Evolutionary conservation across 2,329 filamentous ascomycete genomes (phyloP), one percentile per base, ranked within the genome.

Genomic region (Lasiodiplodia theobromae): DNA sequence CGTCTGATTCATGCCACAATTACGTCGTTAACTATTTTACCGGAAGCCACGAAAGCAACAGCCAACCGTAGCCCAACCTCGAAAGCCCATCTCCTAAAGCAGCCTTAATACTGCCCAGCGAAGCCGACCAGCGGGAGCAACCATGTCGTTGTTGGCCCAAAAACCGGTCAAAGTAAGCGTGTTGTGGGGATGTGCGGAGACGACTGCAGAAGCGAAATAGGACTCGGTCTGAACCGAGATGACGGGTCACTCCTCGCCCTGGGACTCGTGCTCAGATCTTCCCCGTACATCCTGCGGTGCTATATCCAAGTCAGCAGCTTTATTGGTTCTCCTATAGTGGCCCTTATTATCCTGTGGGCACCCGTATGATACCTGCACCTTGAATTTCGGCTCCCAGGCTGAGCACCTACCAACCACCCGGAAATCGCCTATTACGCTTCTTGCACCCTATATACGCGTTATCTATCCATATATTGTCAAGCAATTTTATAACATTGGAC

Each of bases 121-220:
- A 21, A 25, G 18, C 44, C 44, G 52, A 49, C 47, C 16, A 18
- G 23, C 51, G 7, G 16, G 25, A 11, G 12, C 11, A 52, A 18
- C 37, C 2, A 47, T 14, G 14, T 14, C 21, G 10, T 31, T 49
- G 5, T 38, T n/a, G 53, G 8, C 28, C n/a, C 28, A 49, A 37
- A 64, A 23, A 8, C n/a, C 3, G 5, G 12, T 25, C 28, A 7
- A 21, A 38, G n/a, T 14, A 28, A 38, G 40, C 28, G 47, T 12
- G 47, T 25, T 63, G 47, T 40, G 47, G 47, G 31, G 31, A 52
- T 25, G 16, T 52, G 47, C 51, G 60, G 60, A 52, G 60, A 52
- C 21, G 28, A n/a, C 11, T 51, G 60, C n/a, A 28, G 60, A 64
- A 64, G 60, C 60, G 60, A 64, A 52, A 64, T 64, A 49, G 23